Evolutionary conservation across 441 rosid species (phyloP).

Genomic region (Mallotus repandus): DNA sequence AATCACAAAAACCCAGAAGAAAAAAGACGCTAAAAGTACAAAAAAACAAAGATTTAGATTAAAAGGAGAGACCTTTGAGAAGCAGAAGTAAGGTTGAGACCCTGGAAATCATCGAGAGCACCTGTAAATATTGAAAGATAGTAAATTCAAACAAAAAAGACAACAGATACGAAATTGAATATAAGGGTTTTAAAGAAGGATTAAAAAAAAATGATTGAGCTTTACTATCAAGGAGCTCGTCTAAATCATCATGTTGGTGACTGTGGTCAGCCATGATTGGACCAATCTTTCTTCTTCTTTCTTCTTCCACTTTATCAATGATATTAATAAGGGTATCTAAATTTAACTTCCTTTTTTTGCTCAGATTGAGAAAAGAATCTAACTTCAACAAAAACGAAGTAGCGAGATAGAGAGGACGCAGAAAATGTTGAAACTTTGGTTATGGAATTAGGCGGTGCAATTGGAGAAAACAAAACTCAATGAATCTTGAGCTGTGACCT

Average conservation of each 20-base stretch:
- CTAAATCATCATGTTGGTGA: constrained; percentile 68
- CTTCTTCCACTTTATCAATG: no score
- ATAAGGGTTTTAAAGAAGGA: neutral
- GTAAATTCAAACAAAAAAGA: no score
- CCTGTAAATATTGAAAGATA: constrained; percentile 44
- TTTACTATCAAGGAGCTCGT: constrained; percentile 88
- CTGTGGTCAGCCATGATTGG: constrained; percentile 46
- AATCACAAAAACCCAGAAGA: neutral
- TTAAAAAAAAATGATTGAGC: neutral
- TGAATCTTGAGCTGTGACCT: no score
- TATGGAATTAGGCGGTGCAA: no score
- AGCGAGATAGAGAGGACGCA: no score
- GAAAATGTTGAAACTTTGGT: no score
- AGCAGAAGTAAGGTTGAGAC: constrained; percentile 57
- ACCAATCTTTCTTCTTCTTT: neutral
- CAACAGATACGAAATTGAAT: neutral
- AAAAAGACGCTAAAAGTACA: neutral
- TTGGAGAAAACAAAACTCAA: no score
- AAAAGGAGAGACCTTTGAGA: constrained; percentile 44
- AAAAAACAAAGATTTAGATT: neutral
- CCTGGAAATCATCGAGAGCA: constrained; percentile 95
- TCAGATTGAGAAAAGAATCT: neutral
- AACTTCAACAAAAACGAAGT: no score
- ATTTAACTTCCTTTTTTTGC: neutral
- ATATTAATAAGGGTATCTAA: neutral